Conservation (phyloP, 1,284 basidiomycete species). For the Hemileia vastatrix region DNA sequence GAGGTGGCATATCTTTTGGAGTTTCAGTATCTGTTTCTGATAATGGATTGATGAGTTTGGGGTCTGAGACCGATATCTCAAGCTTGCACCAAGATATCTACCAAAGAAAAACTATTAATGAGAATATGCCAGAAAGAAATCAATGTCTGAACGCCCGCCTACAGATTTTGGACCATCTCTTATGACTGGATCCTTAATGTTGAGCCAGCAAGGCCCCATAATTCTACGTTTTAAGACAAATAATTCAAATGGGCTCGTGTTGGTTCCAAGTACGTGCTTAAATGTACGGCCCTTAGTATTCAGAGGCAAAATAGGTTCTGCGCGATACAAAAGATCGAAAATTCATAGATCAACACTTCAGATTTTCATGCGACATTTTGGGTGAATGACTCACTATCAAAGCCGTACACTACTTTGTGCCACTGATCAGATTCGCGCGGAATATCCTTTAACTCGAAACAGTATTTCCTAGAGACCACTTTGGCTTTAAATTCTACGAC, state of each 20-base stretch:
- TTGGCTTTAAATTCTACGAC: slow-evolving; percentile 57
- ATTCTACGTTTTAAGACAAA: slow-evolving; percentile 94
- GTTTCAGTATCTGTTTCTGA: slow-evolving; percentile 61
- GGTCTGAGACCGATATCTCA: slow-evolving; percentile 73
- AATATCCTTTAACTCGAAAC: slow-evolving; percentile 76
- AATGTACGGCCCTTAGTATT: slow-evolving; percentile 73
- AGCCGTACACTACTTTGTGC: slow-evolving; percentile 85
- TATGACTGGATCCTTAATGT: slow-evolving; percentile 63
- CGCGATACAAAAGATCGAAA: neutral
- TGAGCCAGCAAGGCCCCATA: slow-evolving; percentile 97
- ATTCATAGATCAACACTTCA: neutral
- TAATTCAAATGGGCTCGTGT: slow-evolving; percentile 83
- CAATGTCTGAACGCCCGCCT: too few species aligned
- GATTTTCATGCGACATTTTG: neutral
- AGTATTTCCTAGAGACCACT: slow-evolving; percentile 82
- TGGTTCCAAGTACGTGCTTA: slow-evolving; percentile 80
- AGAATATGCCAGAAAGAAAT: neutral
- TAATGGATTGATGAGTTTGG: slow-evolving; percentile 79
- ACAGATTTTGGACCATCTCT: too few species aligned
- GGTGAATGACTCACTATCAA: slow-evolving; percentile 54
- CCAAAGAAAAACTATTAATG: neutral
- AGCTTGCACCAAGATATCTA: slow-evolving; percentile 92
- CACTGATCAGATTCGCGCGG: slow-evolving; percentile 72
- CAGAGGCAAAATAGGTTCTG: slow-evolving; percentile 52
- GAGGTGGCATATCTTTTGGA: slow-evolving; percentile 72